phyloP scores from a whole-genome alignment of 805 yeast genomes.

The Millerozyma miso region DNA sequence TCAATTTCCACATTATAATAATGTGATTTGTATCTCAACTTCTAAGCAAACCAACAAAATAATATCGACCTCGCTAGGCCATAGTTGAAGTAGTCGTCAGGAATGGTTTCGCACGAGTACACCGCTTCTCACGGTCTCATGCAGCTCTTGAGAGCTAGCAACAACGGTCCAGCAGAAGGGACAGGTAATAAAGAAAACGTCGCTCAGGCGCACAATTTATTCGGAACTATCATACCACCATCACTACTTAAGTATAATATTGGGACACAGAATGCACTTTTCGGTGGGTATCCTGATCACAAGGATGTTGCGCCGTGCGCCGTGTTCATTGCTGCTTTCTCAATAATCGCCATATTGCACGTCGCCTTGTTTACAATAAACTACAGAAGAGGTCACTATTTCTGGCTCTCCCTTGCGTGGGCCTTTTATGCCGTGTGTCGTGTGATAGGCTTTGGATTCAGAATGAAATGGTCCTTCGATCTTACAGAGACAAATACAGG shows the following conservation, averaged over 20 bases:
- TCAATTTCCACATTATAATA: too few species aligned
- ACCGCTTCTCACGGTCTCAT: conserved; percentile 26
- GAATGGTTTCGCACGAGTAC: conserved; percentile 10
- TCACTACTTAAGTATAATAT: conserved; percentile 32
- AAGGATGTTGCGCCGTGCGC: conserved; percentile 57
- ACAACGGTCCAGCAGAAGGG: conserved; percentile 23
- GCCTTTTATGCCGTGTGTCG: conserved; percentile 48
- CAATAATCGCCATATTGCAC: conserved; percentile 44
- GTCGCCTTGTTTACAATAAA: conserved; percentile 46
- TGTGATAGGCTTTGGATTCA: conserved; percentile 53
- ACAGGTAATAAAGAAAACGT: conserved; percentile 21
- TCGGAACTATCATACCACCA: conserved; percentile 37
- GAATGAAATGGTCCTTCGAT: conserved; percentile 56
- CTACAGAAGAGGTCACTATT: conserved; percentile 52
- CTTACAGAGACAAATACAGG: conserved; percentile 44
- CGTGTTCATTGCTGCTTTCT: conserved; percentile 50
- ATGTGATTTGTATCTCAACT: too few species aligned
- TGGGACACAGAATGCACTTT: conserved; percentile 44
- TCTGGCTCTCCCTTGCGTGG: conserved; percentile 51
- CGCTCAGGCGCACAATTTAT: conserved; percentile 21
- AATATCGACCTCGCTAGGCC: too few species aligned
- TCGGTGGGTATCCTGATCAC: conserved; percentile 58
- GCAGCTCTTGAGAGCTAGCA: conserved; percentile 17
- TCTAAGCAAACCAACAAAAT: not conserved
- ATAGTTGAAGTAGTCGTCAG: not conserved